A percentile compares a stretch with the other conserved stretches of the same genome.
phyloP scores from a whole-genome alignment of 2,329 filamentous ascomycete genomes.

The Fusarium begoniae region DNA sequence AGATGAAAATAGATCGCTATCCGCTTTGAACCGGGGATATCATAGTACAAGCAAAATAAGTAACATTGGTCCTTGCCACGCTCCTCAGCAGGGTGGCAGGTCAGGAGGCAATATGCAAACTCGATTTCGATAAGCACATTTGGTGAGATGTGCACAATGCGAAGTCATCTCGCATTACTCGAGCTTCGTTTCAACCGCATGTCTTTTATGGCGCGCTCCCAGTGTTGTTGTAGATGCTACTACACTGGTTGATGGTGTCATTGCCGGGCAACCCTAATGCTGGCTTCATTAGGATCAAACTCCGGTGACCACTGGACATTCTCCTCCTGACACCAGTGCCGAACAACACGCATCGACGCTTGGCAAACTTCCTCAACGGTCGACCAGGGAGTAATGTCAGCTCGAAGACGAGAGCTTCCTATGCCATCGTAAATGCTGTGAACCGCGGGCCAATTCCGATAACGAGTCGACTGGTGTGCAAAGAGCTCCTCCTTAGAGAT shows the following conservation, averaged over 20 bases:
- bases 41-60: conserved; percentile 33
- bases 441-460: conserved; percentile 41
- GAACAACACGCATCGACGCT: conserved; percentile 52
- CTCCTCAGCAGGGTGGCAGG: background rate
- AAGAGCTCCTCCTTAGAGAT: conserved; percentile 36
- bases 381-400: conserved; percentile 53
- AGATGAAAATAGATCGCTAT: conserved; percentile 29
- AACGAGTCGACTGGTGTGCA: conserved; percentile 41
- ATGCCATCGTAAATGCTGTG: conserved; percentile 47
- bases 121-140: background rate
- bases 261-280: conserved; percentile 23
- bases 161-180: background rate
- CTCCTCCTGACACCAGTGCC: conserved; percentile 56
- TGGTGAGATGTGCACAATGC: background rate
- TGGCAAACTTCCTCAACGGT: conserved; percentile 55
- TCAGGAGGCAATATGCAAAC: background rate
- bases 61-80: conserved; percentile 8
- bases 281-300: conserved; percentile 42
- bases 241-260: background rate
- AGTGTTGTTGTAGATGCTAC: background rate
- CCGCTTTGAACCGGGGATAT: conserved; percentile 34
- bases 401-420: conserved; percentile 42
- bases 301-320: conserved; percentile 57
- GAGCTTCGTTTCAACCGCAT: background rate
- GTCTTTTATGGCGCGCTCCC: background rate